Evolutionary conservation across 441 rosid genomes (phyloP).

Genomic region (Gossypium gossypioides): DNA sequence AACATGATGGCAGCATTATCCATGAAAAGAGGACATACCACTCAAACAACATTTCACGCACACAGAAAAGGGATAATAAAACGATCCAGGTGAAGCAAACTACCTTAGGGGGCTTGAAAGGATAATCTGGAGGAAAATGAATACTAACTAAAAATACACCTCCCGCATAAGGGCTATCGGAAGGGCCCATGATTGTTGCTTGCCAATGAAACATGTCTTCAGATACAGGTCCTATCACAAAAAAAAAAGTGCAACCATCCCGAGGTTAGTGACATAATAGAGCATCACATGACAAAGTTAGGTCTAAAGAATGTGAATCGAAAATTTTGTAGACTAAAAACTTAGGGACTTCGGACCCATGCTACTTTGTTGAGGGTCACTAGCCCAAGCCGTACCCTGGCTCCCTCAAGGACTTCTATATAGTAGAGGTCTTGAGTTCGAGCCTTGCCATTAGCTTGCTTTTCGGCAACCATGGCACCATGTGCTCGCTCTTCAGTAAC

Average conservation of each 20-base stretch:
- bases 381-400: too few relatives aligned
- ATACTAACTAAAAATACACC: conserved; percentile 30
- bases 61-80: not conserved
- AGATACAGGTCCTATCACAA: conserved; percentile 25
- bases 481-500: too few relatives aligned
- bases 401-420: too few relatives aligned
- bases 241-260: not conserved
- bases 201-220: conserved; percentile 41
- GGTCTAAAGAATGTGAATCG: too few relatives aligned
- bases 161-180: conserved; percentile 36
- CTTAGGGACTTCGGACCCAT: too few relatives aligned
- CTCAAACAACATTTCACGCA: not conserved
- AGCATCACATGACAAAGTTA: too few relatives aligned
- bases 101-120: conserved; percentile 37
- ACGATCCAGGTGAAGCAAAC: not conserved
- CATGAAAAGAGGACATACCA: not conserved
- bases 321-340: too few relatives aligned
- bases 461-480: too few relatives aligned
- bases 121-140: conserved; percentile 34
- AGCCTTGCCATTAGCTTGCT: too few relatives aligned
- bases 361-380: too few relatives aligned
- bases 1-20: too few relatives aligned
- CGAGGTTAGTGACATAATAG: not conserved
- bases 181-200: conserved; percentile 34
- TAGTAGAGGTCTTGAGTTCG: too few relatives aligned